A percentile compares a stretch with the other conserved stretches of the same genome.
Conservation (phyloP, 176 grass and related monocot genomes). For the Typha latifolia region DNA sequence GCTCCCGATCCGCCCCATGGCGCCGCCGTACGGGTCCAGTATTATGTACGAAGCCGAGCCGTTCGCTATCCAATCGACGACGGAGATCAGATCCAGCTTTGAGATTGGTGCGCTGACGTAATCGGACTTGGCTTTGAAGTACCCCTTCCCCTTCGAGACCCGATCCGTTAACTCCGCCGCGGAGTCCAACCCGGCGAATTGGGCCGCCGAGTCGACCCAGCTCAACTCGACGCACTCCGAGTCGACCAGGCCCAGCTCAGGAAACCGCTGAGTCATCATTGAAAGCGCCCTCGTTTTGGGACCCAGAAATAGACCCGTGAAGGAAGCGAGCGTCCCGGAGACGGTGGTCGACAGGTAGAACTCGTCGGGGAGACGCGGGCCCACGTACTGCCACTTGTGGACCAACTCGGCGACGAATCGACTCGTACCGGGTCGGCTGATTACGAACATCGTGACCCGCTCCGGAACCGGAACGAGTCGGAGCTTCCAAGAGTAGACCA, state of each 20-base stretch:
- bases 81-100: background rate
- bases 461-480: constrained; percentile 35
- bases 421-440: constrained; percentile 32
- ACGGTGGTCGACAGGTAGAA: constrained; percentile 73
- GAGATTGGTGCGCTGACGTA: constrained; percentile 32
- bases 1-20: constrained; percentile 29
- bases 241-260: constrained; percentile 27
- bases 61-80: constrained; percentile 19
- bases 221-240: constrained; percentile 28
- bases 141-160: background rate
- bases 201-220: constrained; percentile 52
- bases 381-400: constrained; percentile 45
- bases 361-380: constrained; percentile 61
- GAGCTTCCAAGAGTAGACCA: constrained; percentile 48
- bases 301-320: constrained; percentile 28
- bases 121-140: constrained; percentile 57
- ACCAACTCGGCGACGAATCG: constrained; percentile 28
- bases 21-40: constrained; percentile 56
- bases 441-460: constrained; percentile 41
- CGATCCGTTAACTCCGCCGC: constrained; percentile 22
- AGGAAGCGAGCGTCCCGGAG: constrained; percentile 21
- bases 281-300: constrained; percentile 12
- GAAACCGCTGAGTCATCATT: constrained; percentile 23
- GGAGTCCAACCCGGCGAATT: constrained; percentile 9
- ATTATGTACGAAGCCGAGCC: constrained; percentile 22